These are phyloP conservation scores for Globisporangium takayamanum DNA, from an alignment of 352 stramenopile species.

Conservation along the genomic window DNA sequence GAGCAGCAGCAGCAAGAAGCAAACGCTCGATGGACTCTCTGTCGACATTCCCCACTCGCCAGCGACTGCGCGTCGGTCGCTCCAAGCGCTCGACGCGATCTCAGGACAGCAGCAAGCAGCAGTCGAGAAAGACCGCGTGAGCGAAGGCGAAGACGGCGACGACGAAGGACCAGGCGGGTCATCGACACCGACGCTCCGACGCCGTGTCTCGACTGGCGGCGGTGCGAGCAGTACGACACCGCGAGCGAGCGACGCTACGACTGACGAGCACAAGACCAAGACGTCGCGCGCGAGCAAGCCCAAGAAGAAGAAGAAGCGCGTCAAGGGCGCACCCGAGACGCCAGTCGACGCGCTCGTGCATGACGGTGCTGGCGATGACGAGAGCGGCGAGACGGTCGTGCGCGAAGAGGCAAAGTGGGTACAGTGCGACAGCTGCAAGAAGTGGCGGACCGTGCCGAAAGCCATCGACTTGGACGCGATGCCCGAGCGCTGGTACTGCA, in stretches of 20 bases:
- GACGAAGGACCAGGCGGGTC: conserved; percentile 28
- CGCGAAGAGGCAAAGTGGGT: conserved; percentile 89
- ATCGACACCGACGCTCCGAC: conserved; percentile 19
- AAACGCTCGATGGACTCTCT: conserved; percentile 5
- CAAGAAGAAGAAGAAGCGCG: conserved; percentile 43
- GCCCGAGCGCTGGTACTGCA: conserved; percentile 94
- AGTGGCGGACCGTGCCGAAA: conserved; percentile 92
- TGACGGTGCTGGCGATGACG: conserved; percentile 11
- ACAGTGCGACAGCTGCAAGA: conserved; percentile 93
- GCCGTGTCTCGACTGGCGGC: conserved; percentile 5
- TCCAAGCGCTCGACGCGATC: neutral
- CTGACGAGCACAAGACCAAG: conserved; percentile 3
- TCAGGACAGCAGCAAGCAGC: neutral
- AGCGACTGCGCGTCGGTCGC: neutral
- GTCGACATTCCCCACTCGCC: conserved; percentile 27
- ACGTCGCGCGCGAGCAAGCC: conserved; percentile 28
- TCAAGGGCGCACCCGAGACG: conserved; percentile 6
- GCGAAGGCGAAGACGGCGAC: conserved; percentile 42
- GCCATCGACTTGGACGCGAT: conserved; percentile 86
- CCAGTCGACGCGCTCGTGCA: conserved; percentile 12
- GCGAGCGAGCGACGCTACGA: neutral
- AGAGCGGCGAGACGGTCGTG: conserved; percentile 17
- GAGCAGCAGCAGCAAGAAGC: conserved; percentile 10
- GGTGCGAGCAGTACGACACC: neutral
- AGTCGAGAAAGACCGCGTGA: conserved; percentile 18